phyloP scores from a whole-genome alignment of 768 basidiomycete genomes.

The Leccinum obscurum region DNA sequence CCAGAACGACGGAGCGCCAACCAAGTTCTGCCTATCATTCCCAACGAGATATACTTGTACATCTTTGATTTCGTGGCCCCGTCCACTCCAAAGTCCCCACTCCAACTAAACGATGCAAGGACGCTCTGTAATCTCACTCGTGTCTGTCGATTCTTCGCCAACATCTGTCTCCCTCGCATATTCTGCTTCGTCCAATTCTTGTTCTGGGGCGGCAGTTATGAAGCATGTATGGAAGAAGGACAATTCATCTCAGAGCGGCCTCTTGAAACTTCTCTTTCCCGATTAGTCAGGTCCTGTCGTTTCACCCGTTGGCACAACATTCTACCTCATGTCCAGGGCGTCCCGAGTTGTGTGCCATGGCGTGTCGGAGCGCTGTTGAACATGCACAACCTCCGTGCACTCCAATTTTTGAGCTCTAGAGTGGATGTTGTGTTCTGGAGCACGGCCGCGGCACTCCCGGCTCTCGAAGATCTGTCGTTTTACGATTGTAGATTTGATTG shows the following conservation, averaged over 20 bases:
- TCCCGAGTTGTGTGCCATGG: neutral
- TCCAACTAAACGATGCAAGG: neutral
- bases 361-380: neutral
- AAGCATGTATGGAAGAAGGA: no score
- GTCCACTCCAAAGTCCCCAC: neutral
- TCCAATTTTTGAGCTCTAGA: neutral
- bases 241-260: neutral
- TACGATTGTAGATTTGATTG: no score
- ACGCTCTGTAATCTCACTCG: neutral
- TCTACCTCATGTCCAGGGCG: no score
- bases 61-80: neutral
- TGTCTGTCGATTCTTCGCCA: neutral
- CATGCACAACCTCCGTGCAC: neutral
- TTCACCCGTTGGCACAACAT: neutral
- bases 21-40: neutral
- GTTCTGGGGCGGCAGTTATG: no score
- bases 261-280: neutral
- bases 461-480: neutral
- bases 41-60: neutral
- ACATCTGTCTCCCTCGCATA: neutral
- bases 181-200: neutral
- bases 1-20: neutral
- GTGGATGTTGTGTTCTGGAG: neutral
- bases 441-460: neutral
- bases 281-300: neutral